Conservation (phyloP, 73 alveolate species). For the Tetrahymena thermophila region DNA sequence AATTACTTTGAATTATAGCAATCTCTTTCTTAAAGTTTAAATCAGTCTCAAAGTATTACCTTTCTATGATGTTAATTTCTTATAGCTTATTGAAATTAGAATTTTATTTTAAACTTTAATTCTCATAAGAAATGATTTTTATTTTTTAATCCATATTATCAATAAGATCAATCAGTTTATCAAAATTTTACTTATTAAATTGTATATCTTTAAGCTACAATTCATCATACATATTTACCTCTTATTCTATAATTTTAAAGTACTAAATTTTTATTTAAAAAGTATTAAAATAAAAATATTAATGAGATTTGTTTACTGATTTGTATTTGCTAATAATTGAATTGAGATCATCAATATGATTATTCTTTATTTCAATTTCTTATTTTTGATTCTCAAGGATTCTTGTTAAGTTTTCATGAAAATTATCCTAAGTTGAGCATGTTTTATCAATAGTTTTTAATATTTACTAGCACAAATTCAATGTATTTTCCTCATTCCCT, state of each 20-base stretch:
- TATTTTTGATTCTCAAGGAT: not conserved
- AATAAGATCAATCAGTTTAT: not conserved
- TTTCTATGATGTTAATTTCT: not conserved
- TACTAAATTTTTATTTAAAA: not conserved
- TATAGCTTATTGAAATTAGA: not conserved
- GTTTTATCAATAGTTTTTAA: not conserved
- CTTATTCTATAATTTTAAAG: not conserved
- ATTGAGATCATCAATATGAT: not conserved
- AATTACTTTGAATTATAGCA: not conserved
- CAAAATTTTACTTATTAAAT: not conserved
- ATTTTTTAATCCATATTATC: not conserved
- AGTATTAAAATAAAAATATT: not conserved
- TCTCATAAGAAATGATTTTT: not conserved
- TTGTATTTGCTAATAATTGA: not conserved
- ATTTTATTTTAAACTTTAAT: not conserved
- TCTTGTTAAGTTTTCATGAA: not conserved
- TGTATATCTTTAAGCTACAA: not conserved
- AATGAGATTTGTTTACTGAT: not conserved
- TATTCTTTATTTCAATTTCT: not conserved
- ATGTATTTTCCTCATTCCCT: not conserved
- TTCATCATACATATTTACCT: not conserved
- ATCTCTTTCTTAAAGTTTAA: not conserved
- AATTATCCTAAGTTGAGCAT: not conserved
- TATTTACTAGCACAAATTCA: not conserved
- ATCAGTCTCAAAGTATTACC: not conserved